Conservation (phyloP, 2,329 filamentous ascomycete species). For the Uncinocarpus reesii region DNA sequence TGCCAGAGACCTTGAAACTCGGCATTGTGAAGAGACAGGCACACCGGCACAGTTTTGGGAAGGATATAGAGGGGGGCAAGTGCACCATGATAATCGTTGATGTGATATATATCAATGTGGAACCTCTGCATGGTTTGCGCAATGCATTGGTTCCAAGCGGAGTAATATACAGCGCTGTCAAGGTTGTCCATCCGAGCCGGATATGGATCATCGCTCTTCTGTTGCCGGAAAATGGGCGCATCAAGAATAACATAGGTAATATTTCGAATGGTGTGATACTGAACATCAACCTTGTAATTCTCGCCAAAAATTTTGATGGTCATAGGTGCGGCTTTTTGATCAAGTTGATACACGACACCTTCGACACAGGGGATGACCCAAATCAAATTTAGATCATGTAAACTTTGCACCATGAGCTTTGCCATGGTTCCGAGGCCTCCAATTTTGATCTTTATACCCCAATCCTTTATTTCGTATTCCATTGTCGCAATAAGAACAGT, state of each 20-base stretch:
- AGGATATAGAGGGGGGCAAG: constrained; percentile 55
- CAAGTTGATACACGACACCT: constrained; percentile 53
- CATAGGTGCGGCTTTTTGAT: constrained; percentile 51
- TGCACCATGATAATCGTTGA: constrained; percentile 56
- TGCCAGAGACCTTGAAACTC: constrained; percentile 62
- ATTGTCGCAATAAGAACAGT: constrained; percentile 59
- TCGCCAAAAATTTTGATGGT: constrained; percentile 51
- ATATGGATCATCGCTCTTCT: constrained; percentile 54
- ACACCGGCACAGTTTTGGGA: constrained; percentile 51
- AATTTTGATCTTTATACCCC: constrained; percentile 61
- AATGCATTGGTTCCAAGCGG: constrained; percentile 61
- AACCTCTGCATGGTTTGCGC: constrained; percentile 54
- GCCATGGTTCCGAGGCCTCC: constrained; percentile 62
- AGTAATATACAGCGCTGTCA: constrained; percentile 58
- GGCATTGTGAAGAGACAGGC: constrained; percentile 57
- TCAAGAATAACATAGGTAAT: constrained; percentile 60
- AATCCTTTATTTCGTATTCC: constrained; percentile 63
- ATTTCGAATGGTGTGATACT: constrained; percentile 54
- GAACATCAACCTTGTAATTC: constrained; percentile 51
- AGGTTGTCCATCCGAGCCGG: constrained; percentile 60
- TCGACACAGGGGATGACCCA: constrained; percentile 56
- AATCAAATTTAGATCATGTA: constrained; percentile 55
- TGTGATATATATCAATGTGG: constrained; percentile 54
- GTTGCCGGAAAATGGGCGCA: constrained; percentile 55
- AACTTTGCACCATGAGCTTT: constrained; percentile 56